Base-by-base conservation (phyloP, 2,329 filamentous ascomycete species). In the Pseudocercospora fijiensis region DNA sequence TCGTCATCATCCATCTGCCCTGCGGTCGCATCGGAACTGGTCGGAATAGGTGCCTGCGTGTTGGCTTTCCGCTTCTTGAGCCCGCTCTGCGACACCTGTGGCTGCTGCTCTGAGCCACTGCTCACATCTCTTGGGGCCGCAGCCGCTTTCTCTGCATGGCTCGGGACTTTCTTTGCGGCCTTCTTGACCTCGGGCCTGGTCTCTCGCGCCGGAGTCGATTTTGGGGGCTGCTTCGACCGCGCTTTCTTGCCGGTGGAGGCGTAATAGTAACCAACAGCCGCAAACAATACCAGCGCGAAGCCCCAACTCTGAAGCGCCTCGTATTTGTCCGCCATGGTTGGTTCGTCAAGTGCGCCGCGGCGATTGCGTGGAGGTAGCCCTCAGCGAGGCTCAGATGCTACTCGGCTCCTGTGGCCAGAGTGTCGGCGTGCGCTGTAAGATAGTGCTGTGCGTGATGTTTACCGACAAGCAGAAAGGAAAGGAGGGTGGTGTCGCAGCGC, bases 1-100 rank as follows among this genome's bases (percentile, higher is more conserved):
- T 89, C 83, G 6, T 81, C 84, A 63, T 81, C 77, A 62, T 71
- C 76, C 6, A 77, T 64, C 49, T 78, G 71, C 49, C 67, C 61
- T 13, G 70, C 74, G 57, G 74, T 64, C 52, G 71, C 69, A 30
- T 74, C 65, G 43, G 64, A 60, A 7, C 66, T 47, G 20, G 65
- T 56, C 27, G 60, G 65, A 4, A 53, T 30, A 20, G 60, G 51
- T 43, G 61, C 59, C 57, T 66, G 65, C 28, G 72, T 72, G 59
- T 63, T 68, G 18, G 68, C 71, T 63, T 77, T 78, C 51, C 72
- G 70, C 70, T 77, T 78, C 68, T 76, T 77, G 41, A 57, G 58
- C 49, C 56, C 63, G 26, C 61, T 58, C 60, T 66, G 56, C n/a
- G 41, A 22, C 4, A 28, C 26, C 26, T 62, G 20, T 11, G 24